These are phyloP conservation scores for Brasilioporus rufonigricans DNA, from an alignment of 768 basidiomycete genomes.

Conservation along the genomic window DNA sequence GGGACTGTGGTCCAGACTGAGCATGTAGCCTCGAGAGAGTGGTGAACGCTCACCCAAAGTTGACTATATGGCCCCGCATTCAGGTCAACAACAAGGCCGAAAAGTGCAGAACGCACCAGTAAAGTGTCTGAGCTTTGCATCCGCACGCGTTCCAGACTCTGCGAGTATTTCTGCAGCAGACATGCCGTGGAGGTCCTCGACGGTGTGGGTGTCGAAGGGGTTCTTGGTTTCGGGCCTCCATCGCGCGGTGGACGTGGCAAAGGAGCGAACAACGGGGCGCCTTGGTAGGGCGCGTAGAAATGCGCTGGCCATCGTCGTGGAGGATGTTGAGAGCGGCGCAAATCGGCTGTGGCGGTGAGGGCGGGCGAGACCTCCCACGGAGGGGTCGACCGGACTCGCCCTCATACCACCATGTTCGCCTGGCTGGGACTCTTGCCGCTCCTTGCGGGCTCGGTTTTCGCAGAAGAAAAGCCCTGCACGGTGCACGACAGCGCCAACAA, in stretches of 20 bases:
- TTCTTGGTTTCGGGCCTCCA: conserved; percentile 36
- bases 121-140: conserved; percentile 87
- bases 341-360: conserved; percentile 27
- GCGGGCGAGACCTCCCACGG: conserved; percentile 15
- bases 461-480: conserved; percentile 60
- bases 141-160: conserved; percentile 68
- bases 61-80: conserved; percentile 53
- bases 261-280: conserved; percentile 23
- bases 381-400: conserved; percentile 21
- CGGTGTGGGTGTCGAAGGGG: conserved; percentile 65
- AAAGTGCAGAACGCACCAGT: conserved; percentile 58
- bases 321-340: conserved; percentile 19
- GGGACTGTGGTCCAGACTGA: conserved; percentile 38
- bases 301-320: conserved; percentile 59
- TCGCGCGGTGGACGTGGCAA: conserved; percentile 25
- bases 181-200: conserved; percentile 84
- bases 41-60: conserved; percentile 68
- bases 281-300: conserved; percentile 50
- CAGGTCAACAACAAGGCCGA: not conserved
- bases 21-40: not conserved
- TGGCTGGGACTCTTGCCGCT: not conserved
- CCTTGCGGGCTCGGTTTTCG: conserved; percentile 13
- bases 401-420: conserved; percentile 11
- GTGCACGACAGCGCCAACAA: conserved; percentile 45
- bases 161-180: conserved; percentile 75